Evolutionary conservation across 129 eudicot genomes (phyloP), one percentile per base, ranked within the genome.

Genomic region (Arctium minus): DNA sequence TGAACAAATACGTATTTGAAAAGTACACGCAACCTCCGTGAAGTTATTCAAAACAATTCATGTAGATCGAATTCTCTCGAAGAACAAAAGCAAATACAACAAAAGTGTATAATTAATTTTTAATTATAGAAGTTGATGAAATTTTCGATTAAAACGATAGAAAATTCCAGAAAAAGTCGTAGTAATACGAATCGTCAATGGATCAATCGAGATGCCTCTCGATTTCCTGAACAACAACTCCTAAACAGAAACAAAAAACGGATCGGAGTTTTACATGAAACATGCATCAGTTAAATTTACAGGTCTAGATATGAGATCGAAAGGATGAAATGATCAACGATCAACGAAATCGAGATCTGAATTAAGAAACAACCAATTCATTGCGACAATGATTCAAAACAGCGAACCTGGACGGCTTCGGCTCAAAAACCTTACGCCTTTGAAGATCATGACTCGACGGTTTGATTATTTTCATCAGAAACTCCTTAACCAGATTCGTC

Each of bases 381-480:
- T 72, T 86, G 65, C 71, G 36, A 44, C 78, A 53, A 56, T 67
- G 79, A 40, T 75, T 72, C 33, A 72, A 15, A 79, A 80, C 82
- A 35, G 75, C 70, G 79, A 90, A 90, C 76, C 93, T 81, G 10
- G 91, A 76, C 0, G 89, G 91, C 32, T 69, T 87, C 10, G 93
- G 93, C 40, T 79, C 75, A 13, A 90, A 90, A 30, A 39, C 83
- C 76, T 81, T 80, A 13, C 87, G 65, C 86, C 92, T 74, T 42
- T 80, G 90, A 4, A 75, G 67, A 82, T 89, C 81, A 73, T 87
- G 92, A 39, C 84, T 89, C 13, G 92, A 72, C 7, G 93, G 93
- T 75, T 44, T 89, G 68, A 89, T 89, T 17, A 87, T 85, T 73
- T 89, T 87, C 87, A 89, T 15, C 60, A 89, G 72, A 72, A 89